Base-by-base conservation (phyloP, 2,329 filamentous ascomycete species). In the Ambrosiella cleistominuta region DNA sequence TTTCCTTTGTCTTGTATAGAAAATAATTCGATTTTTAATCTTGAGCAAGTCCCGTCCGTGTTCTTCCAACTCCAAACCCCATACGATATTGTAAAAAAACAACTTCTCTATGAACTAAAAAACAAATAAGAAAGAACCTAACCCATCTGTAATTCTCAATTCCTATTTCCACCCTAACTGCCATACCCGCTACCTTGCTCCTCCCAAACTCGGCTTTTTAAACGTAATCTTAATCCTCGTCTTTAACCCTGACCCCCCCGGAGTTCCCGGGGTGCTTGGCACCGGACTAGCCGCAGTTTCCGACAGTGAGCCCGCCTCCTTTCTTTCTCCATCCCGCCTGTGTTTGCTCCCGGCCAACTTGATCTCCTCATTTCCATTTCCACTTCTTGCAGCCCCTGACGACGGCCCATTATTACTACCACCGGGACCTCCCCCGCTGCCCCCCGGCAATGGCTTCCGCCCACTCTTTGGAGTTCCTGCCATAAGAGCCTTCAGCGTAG, bases 181-280 rank as follows among this genome's bases (percentile, higher is more conserved):
- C 47, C 47, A 51, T n/a, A 6, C 27, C 27, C 47, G 9, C 47
- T 9, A 27, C 19, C 6, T 3, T 11, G 11, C 11, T 36, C 49
- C 11, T 8, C 13, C 12, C 12, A 44, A 11, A 42, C 57, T 8
- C 42, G 60, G 60, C 53, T 58, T 61, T 53, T 61, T 61, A 35
- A 61, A 15, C 60, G 57, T 61, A 7, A 61, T 38, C 39, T 58
- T 61, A 37, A 61, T 61, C 9, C 60, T 56, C 12, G 60, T 56
- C 50, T 61, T 61, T 13, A 27, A 27, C 27, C 27, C 27, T 5
- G 52, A 35, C 13, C 51, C 51, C 19, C 42, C 57, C 4, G 53
- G 44, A 12, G 55, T 27, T 9, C 37, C 37, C 42, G 35, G 19
- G 9, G n/a, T 49, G 7, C 54, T 50, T 7, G 19, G 17, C 2